Base-by-base conservation (phyloP, 1,284 basidiomycete species). In the Trichosporon sp. region DNA sequence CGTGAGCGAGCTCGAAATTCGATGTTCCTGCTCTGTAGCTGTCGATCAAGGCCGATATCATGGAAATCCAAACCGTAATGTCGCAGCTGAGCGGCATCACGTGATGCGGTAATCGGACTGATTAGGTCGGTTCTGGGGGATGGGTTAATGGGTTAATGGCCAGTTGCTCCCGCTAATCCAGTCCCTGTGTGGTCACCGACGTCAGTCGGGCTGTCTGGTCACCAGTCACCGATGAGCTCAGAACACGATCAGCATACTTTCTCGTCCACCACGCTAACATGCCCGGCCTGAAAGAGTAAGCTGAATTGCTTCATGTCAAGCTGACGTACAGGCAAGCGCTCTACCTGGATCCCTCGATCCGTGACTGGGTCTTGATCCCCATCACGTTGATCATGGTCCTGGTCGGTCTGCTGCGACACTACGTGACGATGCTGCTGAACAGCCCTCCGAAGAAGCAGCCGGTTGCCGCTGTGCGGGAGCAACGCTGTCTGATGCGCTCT, bases 381-480 rank as follows among this genome's bases (percentile, higher is more conserved):
- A 97, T 99, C 84, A 96, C 95, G 63, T 86, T 98, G 75, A 95
- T 99, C 84, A 98, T 99, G 95, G 93, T 93, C 75, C 87, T 99
- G 51, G 96, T 98, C 66, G 97, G 97, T 37, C 87, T 99, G 66
- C 86, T 99, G 37, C 87, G 97, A 74, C 95, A 98, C 84, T 97
- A 98, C 84, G 91, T 99, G 40, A 91, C 96, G 12, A 82, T 92
- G 67, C 87, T 98, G 4, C 89, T 99, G 38, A 92, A 94, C 79
- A 90, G 91, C 3, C 83, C 90, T 32, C 94, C 95, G 1, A 95
- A 97, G 87, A 92, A 91, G 75, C 88, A 91, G 70, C 84, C 91
- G 2, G 88, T 90, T 48, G 89, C 89, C 46, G 92, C 90, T 35
- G 89, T 98, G 61, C 91, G 96, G 72, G 96, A 99, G 87, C 96